These are phyloP conservation scores for Diversispora eburnea DNA, from an alignment of 192 early-diverging fungal species.

Conservation along the genomic window DNA sequence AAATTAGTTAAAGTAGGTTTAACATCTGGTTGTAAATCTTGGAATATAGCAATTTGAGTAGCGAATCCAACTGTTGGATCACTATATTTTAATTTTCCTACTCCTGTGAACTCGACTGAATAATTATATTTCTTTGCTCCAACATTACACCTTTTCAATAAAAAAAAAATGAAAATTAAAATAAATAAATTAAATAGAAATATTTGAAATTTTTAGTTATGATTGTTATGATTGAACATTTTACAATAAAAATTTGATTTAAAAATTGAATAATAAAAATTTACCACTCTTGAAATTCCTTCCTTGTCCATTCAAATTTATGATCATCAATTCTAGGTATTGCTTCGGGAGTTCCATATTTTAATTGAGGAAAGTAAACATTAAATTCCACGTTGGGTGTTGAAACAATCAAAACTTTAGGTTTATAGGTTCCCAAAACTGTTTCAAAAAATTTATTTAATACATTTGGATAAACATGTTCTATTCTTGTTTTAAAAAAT, in stretches of 20 bases:
- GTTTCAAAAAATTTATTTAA: conserved; percentile 57
- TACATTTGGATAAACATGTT: conserved; percentile 65
- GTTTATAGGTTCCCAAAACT: conserved; percentile 65
- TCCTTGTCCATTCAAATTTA: conserved; percentile 94
- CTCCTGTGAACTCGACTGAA: conserved; percentile 56
- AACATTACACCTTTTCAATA: conserved; percentile 36
- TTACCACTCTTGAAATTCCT: conserved; percentile 77
- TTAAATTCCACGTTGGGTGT: conserved; percentile 94
- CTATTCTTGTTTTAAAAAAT: conserved; percentile 50
- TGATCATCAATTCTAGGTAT: conserved; percentile 81
- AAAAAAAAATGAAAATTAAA: not conserved
- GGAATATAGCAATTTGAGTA: conserved; percentile 76
- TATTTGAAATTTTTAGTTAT: not conserved
- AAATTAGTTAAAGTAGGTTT: not conserved
- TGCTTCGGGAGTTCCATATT: conserved; percentile 62
- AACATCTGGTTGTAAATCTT: not conserved
- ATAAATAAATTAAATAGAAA: not conserved
- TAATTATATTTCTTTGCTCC: conserved; percentile 66
- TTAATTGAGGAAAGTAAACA: conserved; percentile 72
- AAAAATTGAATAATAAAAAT: not conserved
- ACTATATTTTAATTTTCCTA: conserved; percentile 47
- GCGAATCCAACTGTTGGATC: conserved; percentile 56
- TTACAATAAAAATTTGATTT: not conserved
- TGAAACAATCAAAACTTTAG: conserved; percentile 65
- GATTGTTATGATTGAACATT: too few species aligned